A percentile compares a stretch with the other conserved stretches of the same genome.
Evolutionary conservation across 345 rosid species (phyloP).

Genomic region (Hypericum androsaemum): DNA sequence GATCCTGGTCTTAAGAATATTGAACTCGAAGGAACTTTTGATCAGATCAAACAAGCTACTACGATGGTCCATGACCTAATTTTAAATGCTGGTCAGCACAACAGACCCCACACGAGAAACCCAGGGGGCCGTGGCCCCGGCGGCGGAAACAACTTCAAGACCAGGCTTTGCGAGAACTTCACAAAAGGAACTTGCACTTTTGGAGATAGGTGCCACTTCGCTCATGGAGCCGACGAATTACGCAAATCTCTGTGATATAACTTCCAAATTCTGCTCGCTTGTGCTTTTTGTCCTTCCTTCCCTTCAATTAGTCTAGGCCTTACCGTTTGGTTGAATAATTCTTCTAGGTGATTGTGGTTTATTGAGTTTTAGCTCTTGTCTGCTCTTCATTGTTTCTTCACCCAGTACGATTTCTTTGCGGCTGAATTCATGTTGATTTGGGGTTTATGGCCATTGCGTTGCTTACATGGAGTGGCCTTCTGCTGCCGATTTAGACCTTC

Average conservation of each 20-base stretch:
- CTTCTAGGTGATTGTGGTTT: no score
- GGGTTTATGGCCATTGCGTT: no score
- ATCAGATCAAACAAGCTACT: conserved; percentile 95
- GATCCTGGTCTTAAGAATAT: conserved; percentile 80
- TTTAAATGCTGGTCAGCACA: conserved; percentile 46
- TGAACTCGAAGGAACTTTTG: conserved; percentile 89
- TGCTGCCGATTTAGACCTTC: no score
- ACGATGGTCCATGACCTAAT: conserved; percentile 88
- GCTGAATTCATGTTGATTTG: no score
- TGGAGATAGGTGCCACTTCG: conserved; percentile 90
- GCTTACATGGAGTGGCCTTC: no score
- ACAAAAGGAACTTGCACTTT: conserved; percentile 66
- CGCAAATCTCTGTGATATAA: conserved; percentile 23
- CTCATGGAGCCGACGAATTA: conserved; percentile 73
- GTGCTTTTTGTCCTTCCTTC: no score
- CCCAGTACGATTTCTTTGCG: no score
- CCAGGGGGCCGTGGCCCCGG: conserved; percentile 13
- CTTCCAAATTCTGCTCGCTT: no score
- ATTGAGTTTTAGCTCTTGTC: no score
- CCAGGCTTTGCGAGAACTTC: conserved; percentile 71
- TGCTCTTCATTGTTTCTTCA: no score
- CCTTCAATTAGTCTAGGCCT: no score
- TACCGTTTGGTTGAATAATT: conserved; percentile 24
- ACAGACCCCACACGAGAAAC: conserved; percentile 29
- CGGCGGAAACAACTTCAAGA: conserved; percentile 54